Evolutionary conservation across 2,329 filamentous ascomycete species (phyloP), one percentile per base, ranked within the genome.

Genomic region (Aschersonia sp.): DNA sequence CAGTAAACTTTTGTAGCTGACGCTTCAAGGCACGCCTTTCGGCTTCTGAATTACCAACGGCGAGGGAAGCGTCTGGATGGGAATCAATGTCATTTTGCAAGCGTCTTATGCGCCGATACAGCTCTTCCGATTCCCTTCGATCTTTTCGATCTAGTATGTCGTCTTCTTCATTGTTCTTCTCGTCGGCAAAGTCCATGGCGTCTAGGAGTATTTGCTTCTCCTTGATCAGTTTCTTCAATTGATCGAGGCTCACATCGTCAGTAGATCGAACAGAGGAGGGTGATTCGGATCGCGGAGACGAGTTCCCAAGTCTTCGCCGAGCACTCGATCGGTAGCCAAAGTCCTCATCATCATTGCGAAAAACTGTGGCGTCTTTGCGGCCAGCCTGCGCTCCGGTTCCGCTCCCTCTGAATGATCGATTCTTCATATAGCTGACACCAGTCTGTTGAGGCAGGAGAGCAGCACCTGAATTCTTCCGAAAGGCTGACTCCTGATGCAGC

Each of bases 341-440:
- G 50, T 88, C 84, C 55, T 95, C 87, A 57, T 95, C 88, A 55
- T 97, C 92, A 61, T 97, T 96, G 60, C 94, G 90, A 67, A 90
- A 98, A 4, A 97, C 85, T 0, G 92, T 98, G 3, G 85, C 92
- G 67, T 98, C 92, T 63, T 97, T 97, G 45, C 89, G 84, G 39
- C 76, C 77, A 43, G 69, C 69, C 43, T 71, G 71, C 45, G 73
- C 67, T 2, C 75, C 75, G 37, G 73, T 74, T 31, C 74, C 73
- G 30, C 72, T 72, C 12, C 79, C 78, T 49, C 82, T 79, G 72
- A 98, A 94, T 0, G 92, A 98, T 56, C 94, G 90, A 48, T 79
- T 89, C 68, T 98, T 98, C 57, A 97, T 76, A 58, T 97, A 97
- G 67, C 90, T 97, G 14, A 98, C 89, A n/a, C 92, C 92, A 9